Conservation (phyloP, 805 yeast genomes). For the Saccharomyces jurei region DNA sequence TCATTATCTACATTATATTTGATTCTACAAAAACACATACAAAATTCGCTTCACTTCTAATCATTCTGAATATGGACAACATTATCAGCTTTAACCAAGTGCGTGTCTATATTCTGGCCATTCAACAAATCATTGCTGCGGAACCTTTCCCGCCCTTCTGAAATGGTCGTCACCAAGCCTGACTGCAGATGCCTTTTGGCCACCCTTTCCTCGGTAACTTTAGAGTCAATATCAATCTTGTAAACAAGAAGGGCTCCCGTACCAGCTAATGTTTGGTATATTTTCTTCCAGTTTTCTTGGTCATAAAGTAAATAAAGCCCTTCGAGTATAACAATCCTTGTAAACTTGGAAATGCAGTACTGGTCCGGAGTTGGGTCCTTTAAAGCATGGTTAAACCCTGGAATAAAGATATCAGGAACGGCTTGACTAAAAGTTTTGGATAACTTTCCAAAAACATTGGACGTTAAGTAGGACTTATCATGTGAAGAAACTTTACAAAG, state of each 20-base stretch:
- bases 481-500: not conserved
- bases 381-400: constrained; percentile 67
- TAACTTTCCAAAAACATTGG: constrained; percentile 11
- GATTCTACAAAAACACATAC: not conserved
- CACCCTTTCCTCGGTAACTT: constrained; percentile 46
- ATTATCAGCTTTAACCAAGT: constrained; percentile 13
- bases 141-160: constrained; percentile 46
- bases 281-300: constrained; percentile 47
- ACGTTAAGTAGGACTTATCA: constrained; percentile 11
- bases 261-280: constrained; percentile 9
- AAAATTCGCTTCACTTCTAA: constrained; percentile 1
- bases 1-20: not conserved
- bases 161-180: constrained; percentile 41
- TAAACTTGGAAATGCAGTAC: constrained; percentile 37
- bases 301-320: constrained; percentile 64
- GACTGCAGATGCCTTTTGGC: constrained; percentile 56
- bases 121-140: constrained; percentile 56
- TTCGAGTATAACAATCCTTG: constrained; percentile 58
- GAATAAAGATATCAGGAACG: constrained; percentile 39
- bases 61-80: constrained; percentile 18
- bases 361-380: constrained; percentile 64
- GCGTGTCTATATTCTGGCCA: constrained; percentile 35
- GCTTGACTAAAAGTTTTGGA: constrained; percentile 12
- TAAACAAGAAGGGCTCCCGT: constrained; percentile 37
- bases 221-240: constrained; percentile 43